A percentile compares a stretch with the other conserved stretches of the same genome.
Conservation (phyloP, 2,329 filamentous ascomycete species). For the Cladosporium sp. region DNA sequence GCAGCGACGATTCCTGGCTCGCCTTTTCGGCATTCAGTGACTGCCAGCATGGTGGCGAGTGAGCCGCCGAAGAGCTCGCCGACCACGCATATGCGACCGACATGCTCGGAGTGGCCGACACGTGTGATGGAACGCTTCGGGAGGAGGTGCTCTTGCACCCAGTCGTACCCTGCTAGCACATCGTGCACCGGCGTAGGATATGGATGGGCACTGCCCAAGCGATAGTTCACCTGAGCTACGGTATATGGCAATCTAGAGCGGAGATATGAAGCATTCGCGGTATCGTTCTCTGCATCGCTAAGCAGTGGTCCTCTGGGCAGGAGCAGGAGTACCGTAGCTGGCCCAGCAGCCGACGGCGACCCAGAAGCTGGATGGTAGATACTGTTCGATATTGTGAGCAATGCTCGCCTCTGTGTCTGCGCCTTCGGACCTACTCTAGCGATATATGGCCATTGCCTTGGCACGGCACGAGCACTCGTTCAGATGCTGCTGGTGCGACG, state of each 20-base stretch:
- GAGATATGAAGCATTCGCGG: slow-evolving; percentile 37
- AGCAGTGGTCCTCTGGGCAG: slow-evolving; percentile 46
- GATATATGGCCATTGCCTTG: slow-evolving; percentile 45
- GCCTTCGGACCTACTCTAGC: slow-evolving; percentile 38
- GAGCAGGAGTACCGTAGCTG: slow-evolving; percentile 37
- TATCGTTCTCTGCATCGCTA: slow-evolving; percentile 33
- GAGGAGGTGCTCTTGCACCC: slow-evolving; percentile 43
- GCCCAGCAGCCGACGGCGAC: slow-evolving; percentile 33
- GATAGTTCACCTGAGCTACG: slow-evolving; percentile 49
- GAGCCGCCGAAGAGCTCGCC: slow-evolving; percentile 51
- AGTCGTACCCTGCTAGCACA: slow-evolving; percentile 50
- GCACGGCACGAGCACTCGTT: slow-evolving; percentile 38
- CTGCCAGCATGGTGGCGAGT: slow-evolving; percentile 49
- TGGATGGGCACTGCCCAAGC: slow-evolving; percentile 37
- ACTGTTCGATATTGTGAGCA: slow-evolving; percentile 20
- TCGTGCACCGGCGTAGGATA: slow-evolving; percentile 52
- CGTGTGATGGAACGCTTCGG: slow-evolving; percentile 30
- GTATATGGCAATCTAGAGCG: slow-evolving; percentile 40
- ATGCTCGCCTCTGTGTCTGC: background rate
- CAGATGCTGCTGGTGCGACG: slow-evolving; percentile 15
- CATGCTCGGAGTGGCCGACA: slow-evolving; percentile 29
- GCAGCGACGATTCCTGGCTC: slow-evolving; percentile 45
- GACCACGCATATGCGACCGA: slow-evolving; percentile 44
- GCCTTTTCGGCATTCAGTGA: slow-evolving; percentile 51
- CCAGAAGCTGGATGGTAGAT: slow-evolving; percentile 24